phyloP scores from a whole-genome alignment of 2,329 filamentous ascomycete genomes.

The Thelonectria blattea region DNA sequence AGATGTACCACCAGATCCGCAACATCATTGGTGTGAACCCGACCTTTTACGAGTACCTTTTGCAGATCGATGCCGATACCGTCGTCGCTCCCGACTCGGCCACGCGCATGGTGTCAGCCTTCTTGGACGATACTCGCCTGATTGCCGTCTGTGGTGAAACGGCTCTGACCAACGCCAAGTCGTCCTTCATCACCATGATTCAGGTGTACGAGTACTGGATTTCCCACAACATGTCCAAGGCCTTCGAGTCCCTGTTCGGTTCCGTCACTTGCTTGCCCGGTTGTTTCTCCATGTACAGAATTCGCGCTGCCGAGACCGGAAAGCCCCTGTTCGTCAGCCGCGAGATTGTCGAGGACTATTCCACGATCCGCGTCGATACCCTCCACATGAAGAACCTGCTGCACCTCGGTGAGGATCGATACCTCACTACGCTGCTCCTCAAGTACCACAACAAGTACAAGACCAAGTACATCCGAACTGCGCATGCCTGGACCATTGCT shows the following conservation, averaged over 20 bases:
- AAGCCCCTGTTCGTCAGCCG: constrained; percentile 96
- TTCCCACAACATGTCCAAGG: constrained; percentile 95
- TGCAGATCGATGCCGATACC: constrained; percentile 97
- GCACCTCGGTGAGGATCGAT: constrained; percentile 96
- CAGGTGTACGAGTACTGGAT: constrained; percentile 99
- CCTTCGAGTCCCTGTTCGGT: constrained; percentile 95
- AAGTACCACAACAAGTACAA: constrained; percentile 95
- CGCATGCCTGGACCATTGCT: constrained; percentile 96
- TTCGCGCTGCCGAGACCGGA: constrained; percentile 90
- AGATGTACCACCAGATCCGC: constrained; percentile 98
- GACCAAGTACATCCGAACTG: constrained; percentile 94
- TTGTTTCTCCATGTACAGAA: constrained; percentile 99
- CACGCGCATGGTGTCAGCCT: constrained; percentile 89
- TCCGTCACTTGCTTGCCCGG: constrained; percentile 97
- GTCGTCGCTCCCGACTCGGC: constrained; percentile 89
- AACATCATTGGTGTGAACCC: constrained; percentile 99
- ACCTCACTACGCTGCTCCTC: constrained; percentile 90
- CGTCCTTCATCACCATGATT: constrained; percentile 97
- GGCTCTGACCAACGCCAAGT: constrained; percentile 87
- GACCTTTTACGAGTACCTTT: constrained; percentile 95
- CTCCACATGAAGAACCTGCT: constrained; percentile 98
- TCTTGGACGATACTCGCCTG: constrained; percentile 90
- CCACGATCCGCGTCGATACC: constrained; percentile 94
- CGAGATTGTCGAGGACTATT: constrained; percentile 86
- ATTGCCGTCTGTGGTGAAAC: constrained; percentile 96